These are phyloP conservation scores for Rhinocladiella mackenziei DNA, from an alignment of 2,329 filamentous ascomycete genomes.

Conservation along the genomic window DNA sequence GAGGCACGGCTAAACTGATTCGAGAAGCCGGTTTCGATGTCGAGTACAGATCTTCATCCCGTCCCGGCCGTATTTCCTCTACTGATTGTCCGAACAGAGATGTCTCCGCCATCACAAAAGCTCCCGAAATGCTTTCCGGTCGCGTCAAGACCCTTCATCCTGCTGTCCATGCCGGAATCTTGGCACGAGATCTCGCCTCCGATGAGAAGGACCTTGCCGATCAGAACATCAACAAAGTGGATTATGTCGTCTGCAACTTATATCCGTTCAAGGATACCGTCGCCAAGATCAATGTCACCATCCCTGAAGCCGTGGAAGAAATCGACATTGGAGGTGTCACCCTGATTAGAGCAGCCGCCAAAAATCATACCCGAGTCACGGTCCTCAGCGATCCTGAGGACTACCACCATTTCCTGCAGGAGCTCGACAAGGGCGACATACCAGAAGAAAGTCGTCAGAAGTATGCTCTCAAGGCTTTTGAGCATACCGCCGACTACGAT, in stretches of 20 bases:
- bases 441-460: conserved; percentile 77
- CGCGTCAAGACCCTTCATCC: conserved; percentile 95
- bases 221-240: conserved; percentile 91
- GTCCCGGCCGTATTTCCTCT: conserved; percentile 1
- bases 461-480: conserved; percentile 95
- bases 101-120: conserved; percentile 93
- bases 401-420: conserved; percentile 89
- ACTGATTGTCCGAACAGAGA: conserved; percentile 58
- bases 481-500: conserved; percentile 97
- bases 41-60: conserved; percentile 57
- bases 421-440: conserved; percentile 83
- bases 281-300: conserved; percentile 93
- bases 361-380: conserved; percentile 94
- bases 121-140: conserved; percentile 93
- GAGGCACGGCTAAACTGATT: conserved; percentile 93
- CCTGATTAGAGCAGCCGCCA: conserved; percentile 89
- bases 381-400: conserved; percentile 92
- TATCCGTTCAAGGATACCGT: conserved; percentile 99
- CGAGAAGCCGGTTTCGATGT: conserved; percentile 93
- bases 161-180: conserved; percentile 77
- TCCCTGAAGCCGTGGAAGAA: conserved; percentile 95
- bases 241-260: conserved; percentile 96
- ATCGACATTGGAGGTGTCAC: conserved; percentile 98
- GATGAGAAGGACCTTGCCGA: conserved; percentile 96
- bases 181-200: conserved; percentile 87